Evolutionary conservation across 345 rosid genomes (phyloP), one percentile per base, ranked within the genome.

Genomic region (Ricinus communis): DNA sequence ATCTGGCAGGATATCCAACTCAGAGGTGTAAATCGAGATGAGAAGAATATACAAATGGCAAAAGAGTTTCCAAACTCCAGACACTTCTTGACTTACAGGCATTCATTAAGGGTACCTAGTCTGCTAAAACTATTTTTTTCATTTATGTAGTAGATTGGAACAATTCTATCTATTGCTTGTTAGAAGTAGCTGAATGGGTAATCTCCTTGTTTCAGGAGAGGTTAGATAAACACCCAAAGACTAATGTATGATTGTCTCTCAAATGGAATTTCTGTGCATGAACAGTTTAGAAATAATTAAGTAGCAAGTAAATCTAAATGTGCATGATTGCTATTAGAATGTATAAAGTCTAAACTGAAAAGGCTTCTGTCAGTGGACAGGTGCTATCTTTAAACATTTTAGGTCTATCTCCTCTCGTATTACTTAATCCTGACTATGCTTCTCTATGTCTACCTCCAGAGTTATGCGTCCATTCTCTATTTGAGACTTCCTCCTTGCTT

Each of bases 21-120:
- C 64, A 83, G 98, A 81, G 98, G 98, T 5, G 98, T 90, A 66
- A 94, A 91, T 71, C 93, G 98, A 25, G 96, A 90, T 68, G 98
- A 94, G 86, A 90, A 86, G 79, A 85, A 87, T 81, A 94, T 94
- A 70, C 76, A 84, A 79, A 94, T 94, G 98, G 97, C 95, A 18
- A 73, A 78, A 59, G 68, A 82, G 71, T 88, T 47, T 79, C 97
- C 97, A 31, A 90, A 94, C 80, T 91, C 95, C 58, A 83, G 89
- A 67, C 98, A 91, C 71, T 94, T 86, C 75, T 82, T 94, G 45
- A 91, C 97, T 7, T 94, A 91, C 64, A 82, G 82, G 45, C 98
- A 94, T 78, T 94, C 98, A 53, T 82, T 94, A 76, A 88, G 98
- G 93, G 98, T 91, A 84, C 66, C 31, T 62, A 41, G 30, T 53